Evolutionary conservation across 108 stramenopile species (phyloP).

Genomic region (Pseudonitzschia delicatissima): DNA sequence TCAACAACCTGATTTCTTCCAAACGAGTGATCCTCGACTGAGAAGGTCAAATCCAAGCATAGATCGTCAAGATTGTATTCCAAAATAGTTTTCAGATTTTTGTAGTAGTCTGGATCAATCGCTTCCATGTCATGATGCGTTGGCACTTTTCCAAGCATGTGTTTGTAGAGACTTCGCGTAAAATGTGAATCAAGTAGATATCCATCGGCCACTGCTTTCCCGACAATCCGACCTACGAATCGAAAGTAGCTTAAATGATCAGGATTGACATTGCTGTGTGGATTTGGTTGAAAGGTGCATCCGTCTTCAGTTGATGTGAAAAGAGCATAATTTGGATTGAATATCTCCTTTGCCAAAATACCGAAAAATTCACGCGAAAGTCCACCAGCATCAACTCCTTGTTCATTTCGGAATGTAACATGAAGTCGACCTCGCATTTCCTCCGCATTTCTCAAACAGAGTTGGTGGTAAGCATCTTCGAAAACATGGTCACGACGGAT

Average conservation of each 20-base stretch:
- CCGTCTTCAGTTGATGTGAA: conserved; percentile 96
- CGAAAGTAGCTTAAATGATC: conserved; percentile 96
- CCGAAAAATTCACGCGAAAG: conserved; percentile 96
- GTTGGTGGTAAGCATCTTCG: conserved; percentile 95
- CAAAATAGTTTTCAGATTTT: conserved; percentile 90
- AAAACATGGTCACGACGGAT: conserved; percentile 88
- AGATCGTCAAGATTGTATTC: conserved; percentile 91
- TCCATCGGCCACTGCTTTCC: conserved; percentile 98
- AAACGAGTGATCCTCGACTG: conserved; percentile 83
- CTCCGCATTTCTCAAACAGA: conserved; percentile 89
- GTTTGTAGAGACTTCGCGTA: conserved; percentile 97
- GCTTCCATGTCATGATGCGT: conserved; percentile 97
- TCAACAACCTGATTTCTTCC: conserved; percentile 83
- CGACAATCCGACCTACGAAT: conserved; percentile 96
- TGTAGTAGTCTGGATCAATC: conserved; percentile 98
- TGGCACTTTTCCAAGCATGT: conserved; percentile 92
- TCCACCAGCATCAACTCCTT: conserved; percentile 99
- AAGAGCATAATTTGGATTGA: conserved; percentile 97
- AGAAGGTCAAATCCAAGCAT: conserved; percentile 93
- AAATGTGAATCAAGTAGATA: conserved; percentile 97
- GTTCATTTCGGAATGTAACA: conserved; percentile 94
- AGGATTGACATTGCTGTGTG: conserved; percentile 90
- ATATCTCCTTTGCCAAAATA: conserved; percentile 96
- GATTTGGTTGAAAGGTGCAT: conserved; percentile 97
- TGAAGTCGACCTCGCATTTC: conserved; percentile 93